Percentiles rank a stretch among this genome's conserved stretches.
Evolutionary conservation across 306 rosid genomes (phyloP).

Genomic region (Corylus americana): DNA sequence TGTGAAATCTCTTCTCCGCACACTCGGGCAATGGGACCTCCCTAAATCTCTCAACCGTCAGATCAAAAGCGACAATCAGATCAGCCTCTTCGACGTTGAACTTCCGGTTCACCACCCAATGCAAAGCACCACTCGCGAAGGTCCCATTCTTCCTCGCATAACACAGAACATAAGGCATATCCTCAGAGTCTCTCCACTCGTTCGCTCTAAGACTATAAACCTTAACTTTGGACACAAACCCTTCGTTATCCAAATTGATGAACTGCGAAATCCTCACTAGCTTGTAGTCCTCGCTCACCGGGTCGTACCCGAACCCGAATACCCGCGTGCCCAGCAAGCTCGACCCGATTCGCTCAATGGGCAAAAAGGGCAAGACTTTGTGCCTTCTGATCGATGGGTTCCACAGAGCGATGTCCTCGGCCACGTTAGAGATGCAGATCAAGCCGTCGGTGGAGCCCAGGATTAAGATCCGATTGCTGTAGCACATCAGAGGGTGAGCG

Average conservation of each 20-base stretch:
- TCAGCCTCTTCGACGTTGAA: constrained; percentile 35
- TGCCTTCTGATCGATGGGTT: constrained; percentile 54
- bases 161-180: constrained; percentile 53
- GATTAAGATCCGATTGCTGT: constrained; percentile 60
- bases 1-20: constrained; percentile 23
- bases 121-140: constrained; percentile 40
- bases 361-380: constrained; percentile 46
- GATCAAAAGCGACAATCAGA: constrained; percentile 50
- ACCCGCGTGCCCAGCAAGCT: constrained; percentile 40
- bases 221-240: constrained; percentile 46
- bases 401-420: constrained; percentile 81
- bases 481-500: constrained; percentile 79
- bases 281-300: constrained; percentile 43
- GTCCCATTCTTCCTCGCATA: constrained; percentile 59
- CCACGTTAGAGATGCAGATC: constrained; percentile 70
- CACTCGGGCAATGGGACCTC: constrained; percentile 65
- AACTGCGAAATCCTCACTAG: constrained; percentile 60
- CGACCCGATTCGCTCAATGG: constrained; percentile 27
- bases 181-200: constrained; percentile 47
- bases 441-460: constrained; percentile 68
- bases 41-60: constrained; percentile 30
- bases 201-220: constrained; percentile 48
- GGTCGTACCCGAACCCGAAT: constrained; percentile 67
- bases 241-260: constrained; percentile 33
- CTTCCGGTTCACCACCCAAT: constrained; percentile 66